These are phyloP conservation scores for Perilla frutescens DNA, from an alignment of 257 asterid species.

Conservation along the genomic window DNA sequence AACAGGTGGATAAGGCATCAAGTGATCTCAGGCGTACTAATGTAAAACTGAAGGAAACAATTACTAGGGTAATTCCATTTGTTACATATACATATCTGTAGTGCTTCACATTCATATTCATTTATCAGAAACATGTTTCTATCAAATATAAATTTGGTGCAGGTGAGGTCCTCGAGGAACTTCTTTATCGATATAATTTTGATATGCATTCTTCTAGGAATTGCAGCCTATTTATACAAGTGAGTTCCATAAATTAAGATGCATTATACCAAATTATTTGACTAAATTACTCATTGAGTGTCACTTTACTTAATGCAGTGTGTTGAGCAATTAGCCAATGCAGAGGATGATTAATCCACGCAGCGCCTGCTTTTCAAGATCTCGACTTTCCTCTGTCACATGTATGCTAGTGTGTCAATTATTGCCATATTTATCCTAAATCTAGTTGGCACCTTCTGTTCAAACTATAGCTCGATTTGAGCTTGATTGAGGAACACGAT, in stretches of 20 bases:
- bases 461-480: constrained; percentile 22
- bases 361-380: background rate
- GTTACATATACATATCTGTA: background rate
- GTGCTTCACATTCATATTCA: too few species aligned
- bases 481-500: constrained; percentile 25
- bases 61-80: constrained; percentile 46
- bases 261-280: background rate
- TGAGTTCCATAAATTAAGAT: constrained; percentile 45
- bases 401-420: constrained; percentile 31
- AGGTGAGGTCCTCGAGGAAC: constrained; percentile 78
- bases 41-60: constrained; percentile 70
- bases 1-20: constrained; percentile 82
- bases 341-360: constrained; percentile 30
- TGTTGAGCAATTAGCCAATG: constrained; percentile 38
- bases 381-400: constrained; percentile 17
- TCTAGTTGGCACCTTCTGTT: constrained; percentile 18
- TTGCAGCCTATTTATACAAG: constrained; percentile 81
- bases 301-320: constrained; percentile 40
- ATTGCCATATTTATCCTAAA: constrained; percentile 15
- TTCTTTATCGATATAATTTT: constrained; percentile 76
- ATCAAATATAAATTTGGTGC: constrained; percentile 26
- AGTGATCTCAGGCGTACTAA: constrained; percentile 67
- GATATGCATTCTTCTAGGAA: constrained; percentile 76
- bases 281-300: constrained; percentile 19
- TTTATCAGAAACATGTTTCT: background rate